A percentile compares a stretch with the other conserved stretches of the same genome.
phyloP scores from a whole-genome alignment of 192 early-diverging fungal species.

The Phlyctochytrium planicorne region DNA sequence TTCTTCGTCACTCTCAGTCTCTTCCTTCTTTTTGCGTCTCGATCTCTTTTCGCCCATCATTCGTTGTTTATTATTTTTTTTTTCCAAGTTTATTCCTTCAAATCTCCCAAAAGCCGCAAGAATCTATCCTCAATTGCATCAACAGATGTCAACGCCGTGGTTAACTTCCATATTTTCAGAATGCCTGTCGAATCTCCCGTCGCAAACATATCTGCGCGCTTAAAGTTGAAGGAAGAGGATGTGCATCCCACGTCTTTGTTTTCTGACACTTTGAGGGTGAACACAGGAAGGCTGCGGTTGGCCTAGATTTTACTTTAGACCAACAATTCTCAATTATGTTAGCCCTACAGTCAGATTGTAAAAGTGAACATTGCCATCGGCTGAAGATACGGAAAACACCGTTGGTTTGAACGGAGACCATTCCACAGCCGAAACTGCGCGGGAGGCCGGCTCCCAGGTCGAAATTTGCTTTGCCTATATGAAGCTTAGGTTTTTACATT shows the following conservation, averaged over 20 bases:
- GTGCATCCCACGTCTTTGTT: background rate
- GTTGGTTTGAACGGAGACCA: constrained; percentile 44
- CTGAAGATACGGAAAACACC: constrained; percentile 31
- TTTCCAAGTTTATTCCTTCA: no score
- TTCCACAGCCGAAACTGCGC: constrained; percentile 21
- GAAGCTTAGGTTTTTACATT: no score
- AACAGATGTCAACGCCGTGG: background rate
- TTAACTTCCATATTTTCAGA: background rate
- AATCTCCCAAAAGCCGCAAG: background rate
- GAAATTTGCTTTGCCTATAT: no score
- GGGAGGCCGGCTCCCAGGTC: constrained; percentile 40
- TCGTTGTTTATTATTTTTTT: no score
- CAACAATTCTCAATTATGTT: no score
- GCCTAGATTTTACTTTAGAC: no score
- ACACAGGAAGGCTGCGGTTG: background rate
- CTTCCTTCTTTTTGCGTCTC: no score
- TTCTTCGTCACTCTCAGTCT: no score
- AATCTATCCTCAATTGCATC: background rate
- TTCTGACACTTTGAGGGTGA: background rate
- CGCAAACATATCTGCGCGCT: background rate
- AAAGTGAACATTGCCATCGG: constrained; percentile 38
- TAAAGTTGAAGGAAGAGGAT: background rate
- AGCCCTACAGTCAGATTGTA: constrained; percentile 48
- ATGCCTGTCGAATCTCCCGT: background rate
- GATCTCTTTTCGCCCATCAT: no score